These are phyloP conservation scores for Sporothrix dimorphospora DNA, from an alignment of 2,329 filamentous ascomycete genomes.

Conservation along the genomic window DNA sequence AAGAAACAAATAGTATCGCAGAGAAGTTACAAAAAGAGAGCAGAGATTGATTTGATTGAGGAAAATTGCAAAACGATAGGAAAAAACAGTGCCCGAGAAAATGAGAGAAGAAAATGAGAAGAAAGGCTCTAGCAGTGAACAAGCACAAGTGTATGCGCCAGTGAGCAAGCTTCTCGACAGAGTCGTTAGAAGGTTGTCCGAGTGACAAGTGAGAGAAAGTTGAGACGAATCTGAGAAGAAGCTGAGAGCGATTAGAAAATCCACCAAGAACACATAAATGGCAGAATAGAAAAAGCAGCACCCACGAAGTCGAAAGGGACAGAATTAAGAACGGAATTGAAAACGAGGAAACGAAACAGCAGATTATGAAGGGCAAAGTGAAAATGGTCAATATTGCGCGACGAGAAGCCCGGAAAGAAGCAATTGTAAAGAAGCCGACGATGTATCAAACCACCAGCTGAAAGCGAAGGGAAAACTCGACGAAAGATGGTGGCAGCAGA, in stretches of 20 bases:
- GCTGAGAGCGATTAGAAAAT: neutral
- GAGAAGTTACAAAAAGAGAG: neutral
- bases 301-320: neutral
- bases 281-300: neutral
- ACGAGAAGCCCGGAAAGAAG: neutral
- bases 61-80: neutral
- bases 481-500: neutral
- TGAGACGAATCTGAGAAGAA: constrained; percentile 4
- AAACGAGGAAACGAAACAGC: neutral
- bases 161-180: neutral
- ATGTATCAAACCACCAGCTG: no score
- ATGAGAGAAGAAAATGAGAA: neutral
- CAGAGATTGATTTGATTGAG: neutral
- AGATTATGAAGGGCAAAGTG: neutral
- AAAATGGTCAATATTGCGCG: neutral
- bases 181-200: neutral
- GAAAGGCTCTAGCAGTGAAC: neutral
- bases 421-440: neutral
- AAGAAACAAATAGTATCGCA: neutral
- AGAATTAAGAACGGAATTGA: neutral
- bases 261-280: neutral
- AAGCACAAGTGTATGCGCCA: neutral
- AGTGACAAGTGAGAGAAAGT: constrained; percentile 11
- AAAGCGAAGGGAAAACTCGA: neutral
- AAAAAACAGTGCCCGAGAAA: no score